Evolutionary conservation across 495 filamentous ascomycete genomes (phyloP).

Genomic region (Podospora conica): DNA sequence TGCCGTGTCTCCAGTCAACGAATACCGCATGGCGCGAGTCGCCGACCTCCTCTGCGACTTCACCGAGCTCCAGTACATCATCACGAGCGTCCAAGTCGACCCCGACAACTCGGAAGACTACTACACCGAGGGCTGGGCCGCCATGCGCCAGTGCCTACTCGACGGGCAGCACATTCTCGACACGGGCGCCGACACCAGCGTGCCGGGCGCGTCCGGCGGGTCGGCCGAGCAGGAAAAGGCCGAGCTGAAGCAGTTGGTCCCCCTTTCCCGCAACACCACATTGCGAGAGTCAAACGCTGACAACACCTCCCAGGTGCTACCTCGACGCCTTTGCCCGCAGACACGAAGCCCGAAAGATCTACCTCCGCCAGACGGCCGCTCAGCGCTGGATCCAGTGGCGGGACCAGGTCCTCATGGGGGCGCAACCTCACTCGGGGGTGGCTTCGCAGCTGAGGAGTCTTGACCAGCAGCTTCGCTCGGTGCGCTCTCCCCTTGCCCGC

Average conservation of each 20-base stretch:
- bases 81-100: constrained; percentile 60
- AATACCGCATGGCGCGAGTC: constrained; percentile 72
- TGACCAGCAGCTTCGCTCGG: constrained; percentile 55
- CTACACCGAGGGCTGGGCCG: constrained; percentile 70
- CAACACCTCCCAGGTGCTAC: constrained; percentile 52
- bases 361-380: constrained; percentile 69
- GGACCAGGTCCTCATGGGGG: constrained; percentile 58
- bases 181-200: constrained; percentile 57
- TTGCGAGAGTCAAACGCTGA: neutral
- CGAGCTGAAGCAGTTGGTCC: constrained; percentile 61
- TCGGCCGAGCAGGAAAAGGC: constrained; percentile 65
- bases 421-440: constrained; percentile 53
- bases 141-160: constrained; percentile 65
- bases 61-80: constrained; percentile 72
- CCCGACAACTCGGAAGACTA: constrained; percentile 59
- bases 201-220: constrained; percentile 48
- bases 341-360: constrained; percentile 81
- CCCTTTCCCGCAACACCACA: neutral
- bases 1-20: constrained; percentile 57
- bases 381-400: constrained; percentile 75
- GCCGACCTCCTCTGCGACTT: constrained; percentile 82
- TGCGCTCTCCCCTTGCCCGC: constrained; percentile 32
- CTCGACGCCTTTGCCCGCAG: constrained; percentile 72
- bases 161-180: constrained; percentile 71
- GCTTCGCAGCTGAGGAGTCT: constrained; percentile 51